Evolutionary conservation across 2,329 filamentous ascomycete species (phyloP).

Genomic region (Teratosphaeria nubilosa): DNA sequence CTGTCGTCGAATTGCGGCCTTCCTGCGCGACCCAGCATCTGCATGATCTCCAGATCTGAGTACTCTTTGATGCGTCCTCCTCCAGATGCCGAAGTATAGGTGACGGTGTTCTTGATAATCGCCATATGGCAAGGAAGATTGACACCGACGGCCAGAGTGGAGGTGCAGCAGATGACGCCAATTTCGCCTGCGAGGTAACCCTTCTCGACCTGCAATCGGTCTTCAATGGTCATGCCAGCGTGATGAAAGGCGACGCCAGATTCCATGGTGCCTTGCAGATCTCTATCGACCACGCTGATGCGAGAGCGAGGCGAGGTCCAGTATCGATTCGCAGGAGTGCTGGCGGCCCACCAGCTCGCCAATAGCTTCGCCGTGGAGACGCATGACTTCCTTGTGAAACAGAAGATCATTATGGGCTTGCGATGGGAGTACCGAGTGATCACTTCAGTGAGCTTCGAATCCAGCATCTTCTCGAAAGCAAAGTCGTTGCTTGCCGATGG

Average conservation of each 20-base stretch:
- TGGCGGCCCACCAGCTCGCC: conserved; percentile 53
- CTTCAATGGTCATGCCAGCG: conserved; percentile 57
- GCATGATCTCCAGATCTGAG: conserved; percentile 75
- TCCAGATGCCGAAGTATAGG: conserved; percentile 44
- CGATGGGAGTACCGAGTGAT: conserved; percentile 55
- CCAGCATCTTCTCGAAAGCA: conserved; percentile 61
- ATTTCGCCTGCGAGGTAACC: conserved; percentile 62
- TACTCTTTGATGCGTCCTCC: conserved; percentile 48
- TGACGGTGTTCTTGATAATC: conserved; percentile 68
- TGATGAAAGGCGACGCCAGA: conserved; percentile 74
- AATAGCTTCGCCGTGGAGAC: conserved; percentile 57
- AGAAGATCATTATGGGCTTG: conserved; percentile 78
- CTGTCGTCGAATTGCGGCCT: conserved; percentile 72
- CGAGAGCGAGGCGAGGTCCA: conserved; percentile 52
- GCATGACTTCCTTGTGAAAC: conserved; percentile 63
- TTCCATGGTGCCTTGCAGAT: conserved; percentile 41
- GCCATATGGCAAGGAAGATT: conserved; percentile 78
- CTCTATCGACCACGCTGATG: conserved; percentile 46
- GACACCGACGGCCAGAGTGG: conserved; percentile 71
- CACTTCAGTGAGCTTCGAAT: conserved; percentile 53
- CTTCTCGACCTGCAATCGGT: conserved; percentile 57
- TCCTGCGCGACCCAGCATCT: conserved; percentile 79
- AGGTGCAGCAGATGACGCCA: conserved; percentile 76
- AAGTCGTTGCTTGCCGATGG: conserved; percentile 58
- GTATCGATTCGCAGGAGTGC: conserved; percentile 41